A percentile compares a stretch with the other conserved stretches of the same genome.
Conservation (phyloP, 148 eudicot species). For the Vaccinium myrtillus region DNA sequence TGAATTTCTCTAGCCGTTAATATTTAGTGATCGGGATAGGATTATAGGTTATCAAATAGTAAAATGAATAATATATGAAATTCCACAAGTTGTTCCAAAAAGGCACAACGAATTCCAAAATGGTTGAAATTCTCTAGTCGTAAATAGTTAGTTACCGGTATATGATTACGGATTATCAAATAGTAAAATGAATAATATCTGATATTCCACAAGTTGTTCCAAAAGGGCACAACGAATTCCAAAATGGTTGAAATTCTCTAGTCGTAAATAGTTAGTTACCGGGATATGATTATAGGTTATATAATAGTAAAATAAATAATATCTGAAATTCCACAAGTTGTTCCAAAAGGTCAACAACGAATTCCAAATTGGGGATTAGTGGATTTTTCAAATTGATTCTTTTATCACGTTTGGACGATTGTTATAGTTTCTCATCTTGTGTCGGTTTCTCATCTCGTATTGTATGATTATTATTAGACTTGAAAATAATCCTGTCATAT, state of each 20-base stretch:
- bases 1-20: not conserved
- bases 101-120: not conserved
- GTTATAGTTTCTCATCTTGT: not conserved
- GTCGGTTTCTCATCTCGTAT: not conserved
- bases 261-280: not conserved
- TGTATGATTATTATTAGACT: not conserved
- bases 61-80: not conserved
- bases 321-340: not conserved
- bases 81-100: not conserved
- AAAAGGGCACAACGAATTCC: not conserved
- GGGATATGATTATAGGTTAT: not conserved
- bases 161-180: not conserved
- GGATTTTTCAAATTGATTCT: not conserved
- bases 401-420: not conserved
- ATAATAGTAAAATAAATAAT: not conserved
- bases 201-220: not conserved
- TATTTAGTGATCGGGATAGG: not conserved
- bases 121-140: not conserved
- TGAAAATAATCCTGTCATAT: not conserved
- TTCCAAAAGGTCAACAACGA: not conserved
- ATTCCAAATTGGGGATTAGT: not conserved
- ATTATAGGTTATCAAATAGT: not conserved
- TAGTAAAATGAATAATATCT: not conserved
- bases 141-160: not conserved
- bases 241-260: not conserved